Conservation (phyloP, 495 filamentous ascomycete species). For the Penicillium taxi region DNA sequence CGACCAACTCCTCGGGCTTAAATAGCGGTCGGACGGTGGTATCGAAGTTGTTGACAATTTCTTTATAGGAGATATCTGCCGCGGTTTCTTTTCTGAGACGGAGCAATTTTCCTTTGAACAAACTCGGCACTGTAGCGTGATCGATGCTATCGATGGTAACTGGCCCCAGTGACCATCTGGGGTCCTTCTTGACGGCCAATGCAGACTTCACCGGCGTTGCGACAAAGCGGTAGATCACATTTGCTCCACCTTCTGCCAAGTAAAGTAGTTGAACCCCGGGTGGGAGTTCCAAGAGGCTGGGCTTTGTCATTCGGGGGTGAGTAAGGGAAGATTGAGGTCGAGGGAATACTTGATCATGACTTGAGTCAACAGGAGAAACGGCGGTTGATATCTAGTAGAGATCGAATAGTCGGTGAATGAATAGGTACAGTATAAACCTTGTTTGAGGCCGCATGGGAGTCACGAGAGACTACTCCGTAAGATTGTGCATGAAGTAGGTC, state of each 20-base stretch:
- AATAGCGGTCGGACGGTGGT: constrained; percentile 51
- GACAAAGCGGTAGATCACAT: constrained; percentile 57
- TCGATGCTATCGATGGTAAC: constrained; percentile 5
- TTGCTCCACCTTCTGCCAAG: constrained; percentile 62
- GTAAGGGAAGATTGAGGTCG: too few relatives aligned
- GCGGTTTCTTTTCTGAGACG: constrained; percentile 57
- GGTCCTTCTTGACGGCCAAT: constrained; percentile 8
- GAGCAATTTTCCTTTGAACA: constrained; percentile 46
- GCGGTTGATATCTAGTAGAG: too few relatives aligned
- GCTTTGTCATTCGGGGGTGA: constrained; percentile 39
- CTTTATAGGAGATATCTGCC: constrained; percentile 45
- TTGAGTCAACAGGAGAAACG: too few relatives aligned
- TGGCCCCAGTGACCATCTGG: neutral
- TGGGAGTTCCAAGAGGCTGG: constrained; percentile 33
- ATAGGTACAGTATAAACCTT: too few relatives aligned
- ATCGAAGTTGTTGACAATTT: constrained; percentile 52
- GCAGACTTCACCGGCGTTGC: constrained; percentile 20
- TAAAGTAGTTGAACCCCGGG: constrained; percentile 39
- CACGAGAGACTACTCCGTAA: too few relatives aligned
- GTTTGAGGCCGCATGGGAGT: too few relatives aligned
- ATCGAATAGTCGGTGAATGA: too few relatives aligned
- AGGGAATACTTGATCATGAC: too few relatives aligned
- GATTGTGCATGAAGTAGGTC: too few relatives aligned
- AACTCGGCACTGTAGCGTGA: constrained; percentile 13
- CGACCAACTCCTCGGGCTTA: constrained; percentile 47